These are phyloP conservation scores for Protomyces macrosporus DNA, from an alignment of 1,139 yeast species.

Conservation along the genomic window DNA sequence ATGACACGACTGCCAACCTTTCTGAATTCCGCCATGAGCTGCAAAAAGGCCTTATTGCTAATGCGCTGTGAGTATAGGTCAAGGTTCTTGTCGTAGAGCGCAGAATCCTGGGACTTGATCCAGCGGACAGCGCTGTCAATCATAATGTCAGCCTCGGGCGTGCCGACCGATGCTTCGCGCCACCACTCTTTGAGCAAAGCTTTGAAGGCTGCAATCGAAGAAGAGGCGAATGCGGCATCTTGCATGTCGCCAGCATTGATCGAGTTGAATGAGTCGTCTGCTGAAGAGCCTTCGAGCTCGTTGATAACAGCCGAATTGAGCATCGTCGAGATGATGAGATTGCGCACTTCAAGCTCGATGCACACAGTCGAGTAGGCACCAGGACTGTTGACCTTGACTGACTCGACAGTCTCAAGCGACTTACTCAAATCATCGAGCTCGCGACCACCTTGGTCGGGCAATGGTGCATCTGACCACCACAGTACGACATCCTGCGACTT, in stretches of 20 bases:
- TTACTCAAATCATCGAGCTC: slow-evolving; percentile 53
- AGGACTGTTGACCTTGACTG: slow-evolving; percentile 71
- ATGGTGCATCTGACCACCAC: slow-evolving; percentile 88
- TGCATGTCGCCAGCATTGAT: slow-evolving; percentile 40
- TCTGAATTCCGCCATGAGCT: slow-evolving; percentile 72
- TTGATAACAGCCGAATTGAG: slow-evolving; percentile 76
- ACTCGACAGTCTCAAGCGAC: slow-evolving; percentile 57
- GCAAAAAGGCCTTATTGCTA: slow-evolving; percentile 76
- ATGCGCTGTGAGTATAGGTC: slow-evolving; percentile 84
- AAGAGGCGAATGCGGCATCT: slow-evolving; percentile 55
- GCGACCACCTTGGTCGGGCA: slow-evolving; percentile 81
- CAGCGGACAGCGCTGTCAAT: slow-evolving; percentile 78
- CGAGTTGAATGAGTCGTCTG: slow-evolving; percentile 36
- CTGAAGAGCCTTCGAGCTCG: slow-evolving; percentile 84
- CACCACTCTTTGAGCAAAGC: slow-evolving; percentile 83
- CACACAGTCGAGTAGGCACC: slow-evolving; percentile 76
- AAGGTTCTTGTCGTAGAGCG: slow-evolving; percentile 67
- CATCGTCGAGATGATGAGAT: slow-evolving; percentile 77
- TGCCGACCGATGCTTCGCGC: slow-evolving; percentile 75
- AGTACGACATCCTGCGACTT: slow-evolving; percentile 61
- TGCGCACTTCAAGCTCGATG: slow-evolving; percentile 71
- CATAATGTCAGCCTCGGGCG: slow-evolving; percentile 74
- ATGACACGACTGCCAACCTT: slow-evolving; percentile 72
- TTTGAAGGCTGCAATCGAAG: slow-evolving; percentile 54
- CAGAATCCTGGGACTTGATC: slow-evolving; percentile 74